phyloP scores from a whole-genome alignment of 768 basidiomycete species.

The Lactarius quietus region DNA sequence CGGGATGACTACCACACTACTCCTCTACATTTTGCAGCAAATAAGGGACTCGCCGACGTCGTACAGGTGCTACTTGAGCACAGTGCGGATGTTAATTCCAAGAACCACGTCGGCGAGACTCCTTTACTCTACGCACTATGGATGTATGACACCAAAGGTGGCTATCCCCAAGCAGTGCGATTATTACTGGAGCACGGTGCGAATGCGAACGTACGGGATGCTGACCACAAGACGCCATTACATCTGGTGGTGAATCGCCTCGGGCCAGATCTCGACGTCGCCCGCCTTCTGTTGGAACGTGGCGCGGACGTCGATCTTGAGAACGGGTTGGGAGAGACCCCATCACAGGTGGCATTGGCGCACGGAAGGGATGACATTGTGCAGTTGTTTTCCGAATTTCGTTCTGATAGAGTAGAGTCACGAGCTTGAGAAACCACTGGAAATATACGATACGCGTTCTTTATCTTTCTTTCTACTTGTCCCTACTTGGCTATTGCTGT shows the following conservation, averaged over 20 bases:
- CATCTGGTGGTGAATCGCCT: too few relatives aligned
- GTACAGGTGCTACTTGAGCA: background rate
- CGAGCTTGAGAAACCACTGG: too few relatives aligned
- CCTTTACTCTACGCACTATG: background rate
- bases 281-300: background rate
- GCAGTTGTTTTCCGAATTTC: background rate
- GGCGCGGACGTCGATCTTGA: background rate
- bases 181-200: too few relatives aligned
- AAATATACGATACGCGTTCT: too few relatives aligned
- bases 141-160: background rate
- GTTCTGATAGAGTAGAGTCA: background rate
- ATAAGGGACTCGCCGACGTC: background rate
- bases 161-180: background rate
- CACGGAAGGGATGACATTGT: background rate
- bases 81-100: too few relatives aligned
- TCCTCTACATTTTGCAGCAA: background rate
- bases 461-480: too few relatives aligned
- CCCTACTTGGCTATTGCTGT: too few relatives aligned
- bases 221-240: too few relatives aligned
- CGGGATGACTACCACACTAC: background rate
- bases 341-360: background rate
- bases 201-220: too few relatives aligned
- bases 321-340: background rate
- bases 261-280: too few relatives aligned
- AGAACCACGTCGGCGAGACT: background rate